A percentile compares a stretch with the other conserved stretches of the same genome.
phyloP scores from a whole-genome alignment of 192 early-diverging fungal species.

The Podila verticillata region DNA sequence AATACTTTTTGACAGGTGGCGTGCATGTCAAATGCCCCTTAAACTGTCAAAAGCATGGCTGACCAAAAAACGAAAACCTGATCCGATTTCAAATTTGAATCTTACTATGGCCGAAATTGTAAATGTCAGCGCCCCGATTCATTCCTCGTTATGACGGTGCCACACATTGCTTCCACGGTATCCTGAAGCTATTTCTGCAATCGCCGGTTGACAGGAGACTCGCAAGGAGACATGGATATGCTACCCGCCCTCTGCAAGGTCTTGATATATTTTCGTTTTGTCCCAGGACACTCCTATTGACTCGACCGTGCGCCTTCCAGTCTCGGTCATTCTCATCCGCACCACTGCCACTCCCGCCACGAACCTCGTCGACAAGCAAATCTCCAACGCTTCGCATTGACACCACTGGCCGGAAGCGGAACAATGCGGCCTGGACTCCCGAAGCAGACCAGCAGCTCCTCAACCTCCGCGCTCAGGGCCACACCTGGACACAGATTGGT shows the following conservation, averaged over 20 bases:
- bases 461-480: conserved; percentile 12
- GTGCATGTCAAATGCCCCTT: no score
- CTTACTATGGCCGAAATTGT: neutral
- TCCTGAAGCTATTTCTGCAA: neutral
- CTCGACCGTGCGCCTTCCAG: no score
- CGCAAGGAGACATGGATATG: no score
- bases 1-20: no score
- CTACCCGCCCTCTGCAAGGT: no score
- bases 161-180: neutral
- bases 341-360: neutral
- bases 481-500: conserved; percentile 27
- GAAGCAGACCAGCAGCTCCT: conserved; percentile 7
- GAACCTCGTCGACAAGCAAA: neutral
- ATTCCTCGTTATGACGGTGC: neutral
- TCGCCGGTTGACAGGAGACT: neutral
- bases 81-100: no score
- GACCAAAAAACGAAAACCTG: no score
- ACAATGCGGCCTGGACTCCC: conserved; percentile 13
- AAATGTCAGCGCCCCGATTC: neutral
- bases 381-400: conserved; percentile 19
- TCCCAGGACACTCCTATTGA: no score
- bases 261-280: no score
- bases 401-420: conserved; percentile 1
- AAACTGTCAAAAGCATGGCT: no score
- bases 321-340: neutral